Base-by-base conservation (phyloP, 805 yeast genomes). In the Candida sonorensis region DNA sequence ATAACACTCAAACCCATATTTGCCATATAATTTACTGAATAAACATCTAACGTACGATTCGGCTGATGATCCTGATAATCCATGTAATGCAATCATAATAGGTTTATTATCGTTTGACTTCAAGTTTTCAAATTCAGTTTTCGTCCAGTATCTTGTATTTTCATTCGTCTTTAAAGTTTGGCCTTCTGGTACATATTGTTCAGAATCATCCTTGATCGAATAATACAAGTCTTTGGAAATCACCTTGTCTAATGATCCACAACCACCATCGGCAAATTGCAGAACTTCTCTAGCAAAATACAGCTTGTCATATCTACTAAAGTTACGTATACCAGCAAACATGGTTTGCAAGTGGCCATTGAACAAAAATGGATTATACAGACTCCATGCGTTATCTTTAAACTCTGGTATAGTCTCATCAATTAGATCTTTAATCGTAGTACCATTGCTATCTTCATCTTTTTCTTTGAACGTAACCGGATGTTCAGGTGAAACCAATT, bases 41-140 rank as follows among this genome's bases (percentile, higher is more conserved):
- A 78, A 50, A 34, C 82, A 68, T 16, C 92, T 66, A 26, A 84
- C 75, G 48, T 84, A 76, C 6, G 81, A 66, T 51, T 84, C 94
- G 40, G 79, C 82, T n/a, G 88, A 77, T 0, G 94, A 92, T 5
- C 95, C 95, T 2, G 83, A 78, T 23, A 84, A 67, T 0, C 95
- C 95, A 50, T 85, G 94, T 26, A 81, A 55, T 3, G 73, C 58
- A 19, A 84, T 68, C 12, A 81, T 61, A 48, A 85, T 62, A 2
- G 94, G 94, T 29, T 55, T 66, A 3, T 62, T 44, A 13, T 59
- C 59, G 11, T 35, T 62, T 25, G 36, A 31, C 25, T 45, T 37
- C 30, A 45, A 44, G 6, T 37, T 36, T 1, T 41, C 53, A 27
- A 71, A 42, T 50, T 81, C 90, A 3, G 40, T 42, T 34, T 55